phyloP scores from a whole-genome alignment of 768 basidiomycete species.

The Lentinula lateritia region DNA sequence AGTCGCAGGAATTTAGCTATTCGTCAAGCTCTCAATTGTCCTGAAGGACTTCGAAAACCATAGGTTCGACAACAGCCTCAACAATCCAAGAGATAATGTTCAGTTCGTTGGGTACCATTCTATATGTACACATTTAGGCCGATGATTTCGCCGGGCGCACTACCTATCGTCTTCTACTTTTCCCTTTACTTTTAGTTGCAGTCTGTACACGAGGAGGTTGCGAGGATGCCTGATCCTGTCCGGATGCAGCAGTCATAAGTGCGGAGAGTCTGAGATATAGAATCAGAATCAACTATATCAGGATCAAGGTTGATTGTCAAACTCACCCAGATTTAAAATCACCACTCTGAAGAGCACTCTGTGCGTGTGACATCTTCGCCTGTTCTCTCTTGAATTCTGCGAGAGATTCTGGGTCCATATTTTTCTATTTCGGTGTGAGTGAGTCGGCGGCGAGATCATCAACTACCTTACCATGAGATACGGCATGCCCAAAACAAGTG shows the following conservation, averaged over 20 bases:
- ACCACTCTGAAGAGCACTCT: slow-evolving; percentile 52
- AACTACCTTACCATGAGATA: slow-evolving; percentile 58
- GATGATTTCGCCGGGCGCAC: background rate
- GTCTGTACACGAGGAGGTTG: slow-evolving; percentile 17
- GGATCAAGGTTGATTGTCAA: slow-evolving; percentile 1
- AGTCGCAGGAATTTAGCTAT: slow-evolving; percentile 43
- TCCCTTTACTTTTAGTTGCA: slow-evolving; percentile 24
- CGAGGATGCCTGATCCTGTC: slow-evolving; percentile 14
- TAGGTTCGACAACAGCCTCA: background rate
- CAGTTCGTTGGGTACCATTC: too few relatives aligned
- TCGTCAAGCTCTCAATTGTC: slow-evolving; percentile 53
- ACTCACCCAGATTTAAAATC: slow-evolving; percentile 55
- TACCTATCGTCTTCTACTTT: slow-evolving; percentile 14
- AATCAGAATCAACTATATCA: background rate
- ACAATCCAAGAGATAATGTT: background rate
- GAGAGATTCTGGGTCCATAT: slow-evolving; percentile 64
- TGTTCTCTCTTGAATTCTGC: slow-evolving; percentile 62
- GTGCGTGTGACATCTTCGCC: slow-evolving; percentile 47
- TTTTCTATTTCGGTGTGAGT: slow-evolving; percentile 45
- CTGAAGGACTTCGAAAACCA: slow-evolving; percentile 16
- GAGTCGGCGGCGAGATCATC: background rate
- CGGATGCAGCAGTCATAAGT: slow-evolving; percentile 31
- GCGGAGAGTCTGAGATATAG: slow-evolving; percentile 36
- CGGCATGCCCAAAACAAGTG: slow-evolving; percentile 67
- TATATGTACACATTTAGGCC: too few relatives aligned